Evolutionary conservation across 2,329 filamentous ascomycete genomes (phyloP), one percentile per base, ranked within the genome.

Genomic region (Neurospora sp.): DNA sequence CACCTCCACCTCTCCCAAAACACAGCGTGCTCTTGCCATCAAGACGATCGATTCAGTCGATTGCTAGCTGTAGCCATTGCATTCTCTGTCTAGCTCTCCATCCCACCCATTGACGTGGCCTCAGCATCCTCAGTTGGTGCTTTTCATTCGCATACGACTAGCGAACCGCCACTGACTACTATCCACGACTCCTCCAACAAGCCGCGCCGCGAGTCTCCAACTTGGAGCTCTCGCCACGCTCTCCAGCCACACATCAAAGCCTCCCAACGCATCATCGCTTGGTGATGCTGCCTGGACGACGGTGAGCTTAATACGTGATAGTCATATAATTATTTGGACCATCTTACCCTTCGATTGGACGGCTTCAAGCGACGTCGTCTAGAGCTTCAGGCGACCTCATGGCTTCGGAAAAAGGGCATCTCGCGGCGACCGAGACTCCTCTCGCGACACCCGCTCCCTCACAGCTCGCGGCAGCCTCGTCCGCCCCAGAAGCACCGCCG

Each of bases 401-500:
- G 85, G 84, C 84, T 78, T 84, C 85, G 74, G 84, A 85, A 77
- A 82, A 83, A 76, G 83, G 81, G 77, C 80, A 82, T 75, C 81
- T 86, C 78, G 28, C 23, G 52, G 83, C 84, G 79, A 84, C 84
- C 75, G 84, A 86, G 79, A 79, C 82, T 78, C 81, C 84, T 77
- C 80, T 80, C 75, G 77, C 78, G 73, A 74, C 79, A 67, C 76
- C 78, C 67, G 75, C 78, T 52, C 76, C 79, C 70, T 75, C 76
- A 66, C 75, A 81, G 73, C 76, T 79, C 66, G 73, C 78, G 67
- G 76, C 79, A 70, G 75, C 79, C 52, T 62, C 52, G 72, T 76
- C 79, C 71, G 76, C 79, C 71, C 77, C 79, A 62, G 52, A 62
- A 62, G 75, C 76, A 66, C 75, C 81, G 72, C 76, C 79, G 73